phyloP scores from a whole-genome alignment of 352 stramenopile genomes.

The Globisporangium barbulae region DNA sequence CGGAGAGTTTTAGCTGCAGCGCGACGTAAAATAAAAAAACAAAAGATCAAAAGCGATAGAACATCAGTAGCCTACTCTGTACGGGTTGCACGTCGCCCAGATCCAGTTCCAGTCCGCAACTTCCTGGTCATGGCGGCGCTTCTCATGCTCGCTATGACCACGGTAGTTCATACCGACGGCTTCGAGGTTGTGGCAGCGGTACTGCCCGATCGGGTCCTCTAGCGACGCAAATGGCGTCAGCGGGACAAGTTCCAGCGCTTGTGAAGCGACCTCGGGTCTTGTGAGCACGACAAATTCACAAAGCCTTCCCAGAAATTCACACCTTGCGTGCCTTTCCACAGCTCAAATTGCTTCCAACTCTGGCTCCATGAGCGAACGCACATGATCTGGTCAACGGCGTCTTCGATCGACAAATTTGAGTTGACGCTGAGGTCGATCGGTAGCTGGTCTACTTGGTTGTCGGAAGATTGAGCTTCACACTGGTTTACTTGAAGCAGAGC shows the following conservation, averaged over 20 bases:
- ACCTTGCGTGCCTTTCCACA: conserved; percentile 49
- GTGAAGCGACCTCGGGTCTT: conserved; percentile 32
- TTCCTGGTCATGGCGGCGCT: too few species aligned
- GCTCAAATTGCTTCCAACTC: conserved; percentile 33
- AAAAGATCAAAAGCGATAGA: too few species aligned
- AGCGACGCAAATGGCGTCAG: conserved; percentile 60
- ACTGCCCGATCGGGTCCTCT: conserved; percentile 73
- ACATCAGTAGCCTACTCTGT: too few species aligned
- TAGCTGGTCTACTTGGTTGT: conserved; percentile 7
- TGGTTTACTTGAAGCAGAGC: conserved; percentile 31
- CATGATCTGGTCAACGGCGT: conserved; percentile 30
- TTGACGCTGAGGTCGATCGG: conserved; percentile 20
- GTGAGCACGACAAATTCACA: conserved; percentile 47
- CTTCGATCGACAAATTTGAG: conserved; percentile 8
- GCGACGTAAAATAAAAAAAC: too few species aligned
- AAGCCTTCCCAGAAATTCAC: conserved; percentile 62
- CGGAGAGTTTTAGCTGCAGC: too few species aligned
- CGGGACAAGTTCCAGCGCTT: conserved; percentile 47
- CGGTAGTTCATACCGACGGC: too few species aligned
- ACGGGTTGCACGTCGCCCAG: too few species aligned
- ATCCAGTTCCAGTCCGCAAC: too few species aligned
- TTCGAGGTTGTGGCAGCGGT: conserved; percentile 64
- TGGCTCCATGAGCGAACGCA: conserved; percentile 28
- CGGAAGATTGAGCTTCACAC: conserved; percentile 14
- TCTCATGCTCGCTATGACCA: too few species aligned